A percentile compares a stretch with the other conserved stretches of the same genome.
phyloP scores from a whole-genome alignment of 73 alveolate species.

The Paraurostyla sp. region DNA sequence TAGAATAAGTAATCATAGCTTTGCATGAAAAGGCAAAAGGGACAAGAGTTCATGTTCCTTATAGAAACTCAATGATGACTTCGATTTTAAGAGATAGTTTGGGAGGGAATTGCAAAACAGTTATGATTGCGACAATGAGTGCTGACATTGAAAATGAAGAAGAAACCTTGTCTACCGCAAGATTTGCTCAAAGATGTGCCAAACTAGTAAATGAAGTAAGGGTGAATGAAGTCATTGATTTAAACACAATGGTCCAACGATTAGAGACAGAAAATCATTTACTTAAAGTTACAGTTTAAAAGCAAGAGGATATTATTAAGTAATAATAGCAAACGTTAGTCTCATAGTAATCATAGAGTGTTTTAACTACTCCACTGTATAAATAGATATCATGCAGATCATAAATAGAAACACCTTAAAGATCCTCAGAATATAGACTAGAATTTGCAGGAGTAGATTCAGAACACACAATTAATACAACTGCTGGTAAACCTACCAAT shows the following conservation, averaged over 20 bases:
- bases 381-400: constrained; percentile 17
- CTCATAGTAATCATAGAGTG: constrained; percentile 19
- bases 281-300: background rate
- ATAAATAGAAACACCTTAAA: background rate
- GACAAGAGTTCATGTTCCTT: constrained; percentile 93
- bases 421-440: background rate
- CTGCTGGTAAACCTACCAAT: background rate
- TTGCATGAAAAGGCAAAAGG: constrained; percentile 89
- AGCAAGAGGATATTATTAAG: constrained; percentile 34
- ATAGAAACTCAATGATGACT: constrained; percentile 97
- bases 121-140: constrained; percentile 93
- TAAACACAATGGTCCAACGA: constrained; percentile 76
- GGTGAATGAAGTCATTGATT: constrained; percentile 78
- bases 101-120: constrained; percentile 98
- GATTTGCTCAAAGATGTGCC: constrained; percentile 95
- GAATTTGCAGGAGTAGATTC: background rate
- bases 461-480: background rate
- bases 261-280: constrained; percentile 72
- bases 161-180: constrained; percentile 92
- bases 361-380: constrained; percentile 14
- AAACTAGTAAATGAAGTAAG: constrained; percentile 92
- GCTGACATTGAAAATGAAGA: constrained; percentile 89
- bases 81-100: constrained; percentile 95
- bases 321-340: background rate
- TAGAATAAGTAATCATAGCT: constrained; percentile 93